Conservation (phyloP, 768 basidiomycete genomes). For the Coprinopsis marcescibilis region DNA sequence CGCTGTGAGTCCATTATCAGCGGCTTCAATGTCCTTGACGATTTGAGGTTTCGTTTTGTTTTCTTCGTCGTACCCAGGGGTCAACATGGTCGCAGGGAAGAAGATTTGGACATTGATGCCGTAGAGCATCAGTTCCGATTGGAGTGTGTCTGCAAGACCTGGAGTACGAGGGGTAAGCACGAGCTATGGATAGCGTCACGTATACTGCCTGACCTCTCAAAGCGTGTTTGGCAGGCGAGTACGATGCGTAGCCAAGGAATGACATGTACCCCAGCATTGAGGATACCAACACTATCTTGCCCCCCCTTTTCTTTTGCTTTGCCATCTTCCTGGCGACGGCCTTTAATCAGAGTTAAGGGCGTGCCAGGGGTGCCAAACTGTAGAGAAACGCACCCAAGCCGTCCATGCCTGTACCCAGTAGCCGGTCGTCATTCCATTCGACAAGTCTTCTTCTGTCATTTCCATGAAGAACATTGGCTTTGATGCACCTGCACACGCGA, state of each 20-base stretch:
- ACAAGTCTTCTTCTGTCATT: slow-evolving; percentile 51
- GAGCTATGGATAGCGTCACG: background rate
- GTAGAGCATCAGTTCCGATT: slow-evolving; percentile 75
- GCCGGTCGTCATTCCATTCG: slow-evolving; percentile 36
- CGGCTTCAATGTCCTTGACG: slow-evolving; percentile 66
- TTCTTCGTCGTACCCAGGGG: slow-evolving; percentile 72
- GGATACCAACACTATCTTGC: slow-evolving; percentile 73
- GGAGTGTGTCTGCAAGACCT: slow-evolving; percentile 83
- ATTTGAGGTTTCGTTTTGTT: slow-evolving; percentile 73
- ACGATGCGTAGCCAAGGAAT: slow-evolving; percentile 73
- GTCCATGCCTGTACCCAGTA: slow-evolving; percentile 55
- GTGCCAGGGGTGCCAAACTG: background rate
- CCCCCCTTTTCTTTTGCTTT: slow-evolving; percentile 47
- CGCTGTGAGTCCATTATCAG: slow-evolving; percentile 57
- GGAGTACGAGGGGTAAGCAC: slow-evolving; percentile 3
- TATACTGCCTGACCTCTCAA: slow-evolving; percentile 53
- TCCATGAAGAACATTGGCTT: slow-evolving; percentile 75
- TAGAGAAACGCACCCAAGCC: slow-evolving; percentile 36
- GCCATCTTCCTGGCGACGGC: slow-evolving; percentile 64
- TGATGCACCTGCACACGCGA: slow-evolving; percentile 72
- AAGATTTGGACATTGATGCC: slow-evolving; percentile 74
- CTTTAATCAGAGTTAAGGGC: slow-evolving; percentile 27
- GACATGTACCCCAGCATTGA: slow-evolving; percentile 72
- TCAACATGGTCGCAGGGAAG: slow-evolving; percentile 77
- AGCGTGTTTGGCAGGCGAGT: slow-evolving; percentile 83